Percentiles rank a stretch among this genome's conserved stretches.
These are phyloP conservation scores for Arctium minus DNA, from an alignment of 129 eudicot species.

Conservation along the genomic window DNA sequence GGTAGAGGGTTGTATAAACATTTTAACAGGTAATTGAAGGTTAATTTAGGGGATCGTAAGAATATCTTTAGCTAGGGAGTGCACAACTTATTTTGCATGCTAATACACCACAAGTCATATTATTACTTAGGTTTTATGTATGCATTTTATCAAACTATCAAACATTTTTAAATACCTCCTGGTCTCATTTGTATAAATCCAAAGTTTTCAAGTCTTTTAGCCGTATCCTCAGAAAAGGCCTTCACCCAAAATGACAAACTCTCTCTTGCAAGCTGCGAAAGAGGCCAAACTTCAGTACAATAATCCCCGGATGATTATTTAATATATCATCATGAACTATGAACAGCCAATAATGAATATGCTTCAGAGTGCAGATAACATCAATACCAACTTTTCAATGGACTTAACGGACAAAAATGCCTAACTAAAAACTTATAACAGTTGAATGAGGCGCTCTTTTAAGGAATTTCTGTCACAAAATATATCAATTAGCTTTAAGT, in stretches of 20 bases:
- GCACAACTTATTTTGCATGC: no score
- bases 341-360: not conserved
- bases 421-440: not conserved
- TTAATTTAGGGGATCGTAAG: no score
- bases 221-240: constrained; percentile 98
- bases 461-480: no score
- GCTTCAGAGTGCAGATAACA: not conserved
- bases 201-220: constrained; percentile 95
- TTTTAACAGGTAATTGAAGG: no score
- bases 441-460: not conserved
- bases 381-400: not conserved
- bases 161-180: constrained; percentile 58
- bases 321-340: not conserved
- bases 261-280: constrained; percentile 93
- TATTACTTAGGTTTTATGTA: not conserved
- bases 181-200: constrained; percentile 98
- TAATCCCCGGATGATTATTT: not conserved
- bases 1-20: no score
- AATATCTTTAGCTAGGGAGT: no score
- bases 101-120: not conserved
- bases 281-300: constrained; percentile 5
- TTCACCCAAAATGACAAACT: constrained; percentile 94
- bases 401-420: not conserved
- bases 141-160: not conserved
- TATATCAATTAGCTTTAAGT: no score